Conservation (phyloP, 2,329 filamentous ascomycete genomes). For the Cytospora paraplurivora region DNA sequence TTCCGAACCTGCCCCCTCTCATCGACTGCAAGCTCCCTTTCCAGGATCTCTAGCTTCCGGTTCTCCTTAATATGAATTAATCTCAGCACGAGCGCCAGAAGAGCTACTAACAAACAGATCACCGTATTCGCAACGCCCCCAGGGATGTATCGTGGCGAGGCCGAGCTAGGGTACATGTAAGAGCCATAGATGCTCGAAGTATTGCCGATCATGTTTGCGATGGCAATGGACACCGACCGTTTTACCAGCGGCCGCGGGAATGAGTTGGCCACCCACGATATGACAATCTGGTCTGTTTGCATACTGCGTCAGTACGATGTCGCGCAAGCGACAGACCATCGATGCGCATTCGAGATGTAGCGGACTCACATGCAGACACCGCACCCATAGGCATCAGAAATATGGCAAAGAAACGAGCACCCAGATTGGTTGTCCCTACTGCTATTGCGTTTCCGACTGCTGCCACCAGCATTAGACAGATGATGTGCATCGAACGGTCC, state of each 20-base stretch:
- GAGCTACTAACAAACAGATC: slow-evolving; percentile 62
- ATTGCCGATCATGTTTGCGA: slow-evolving; percentile 70
- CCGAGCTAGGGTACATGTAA: slow-evolving; percentile 49
- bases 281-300: slow-evolving; percentile 54
- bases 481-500: slow-evolving; percentile 60
- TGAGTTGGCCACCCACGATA: slow-evolving; percentile 69
- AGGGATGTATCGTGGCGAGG: slow-evolving; percentile 48
- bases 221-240: slow-evolving; percentile 64
- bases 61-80: slow-evolving; percentile 62
- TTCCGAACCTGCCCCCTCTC: slow-evolving; percentile 43
- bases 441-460: slow-evolving; percentile 58
- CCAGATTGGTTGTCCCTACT: slow-evolving; percentile 51
- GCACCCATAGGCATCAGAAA: slow-evolving; percentile 62
- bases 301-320: neutral
- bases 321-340: neutral
- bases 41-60: slow-evolving; percentile 50
- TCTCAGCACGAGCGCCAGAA: slow-evolving; percentile 56
- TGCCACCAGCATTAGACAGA: slow-evolving; percentile 53
- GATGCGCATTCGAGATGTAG: fast-evolving
- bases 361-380: slow-evolving; percentile 46
- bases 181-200: slow-evolving; percentile 50
- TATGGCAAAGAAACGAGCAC: slow-evolving; percentile 62
- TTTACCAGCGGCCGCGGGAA: slow-evolving; percentile 70
- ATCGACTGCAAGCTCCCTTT: slow-evolving; percentile 32
- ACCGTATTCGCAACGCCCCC: slow-evolving; percentile 63